A percentile compares a stretch with the other conserved stretches of the same genome.
Evolutionary conservation across 257 asterid genomes (phyloP).

Genomic region (Solanum acaule): DNA sequence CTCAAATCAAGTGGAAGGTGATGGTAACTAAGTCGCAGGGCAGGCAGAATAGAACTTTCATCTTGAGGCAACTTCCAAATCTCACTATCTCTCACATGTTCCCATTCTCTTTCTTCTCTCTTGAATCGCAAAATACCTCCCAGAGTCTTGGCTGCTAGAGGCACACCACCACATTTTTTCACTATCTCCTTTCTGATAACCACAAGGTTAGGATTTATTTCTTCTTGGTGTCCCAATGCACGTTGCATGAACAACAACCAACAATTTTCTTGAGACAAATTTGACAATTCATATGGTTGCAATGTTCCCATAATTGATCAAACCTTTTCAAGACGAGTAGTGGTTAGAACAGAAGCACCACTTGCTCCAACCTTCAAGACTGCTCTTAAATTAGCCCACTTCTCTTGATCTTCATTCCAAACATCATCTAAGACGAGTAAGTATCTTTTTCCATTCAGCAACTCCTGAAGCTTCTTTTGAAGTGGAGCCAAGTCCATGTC

Average conservation of each 20-base stretch:
- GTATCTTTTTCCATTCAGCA: conserved; percentile 11
- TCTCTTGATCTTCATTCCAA: conserved; percentile 18
- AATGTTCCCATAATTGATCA: conserved; percentile 13
- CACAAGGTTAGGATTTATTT: background rate
- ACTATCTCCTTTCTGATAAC: conserved; percentile 17
- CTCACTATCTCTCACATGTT: conserved; percentile 8
- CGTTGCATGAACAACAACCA: conserved; percentile 12
- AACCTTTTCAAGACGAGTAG: conserved; percentile 6
- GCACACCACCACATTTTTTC: conserved; percentile 10
- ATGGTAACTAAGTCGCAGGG: background rate
- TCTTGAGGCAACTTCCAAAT: conserved; percentile 15
- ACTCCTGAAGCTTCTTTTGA: background rate
- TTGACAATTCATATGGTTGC: background rate
- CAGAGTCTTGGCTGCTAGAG: conserved; percentile 18
- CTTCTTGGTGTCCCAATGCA: background rate
- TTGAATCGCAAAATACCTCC: conserved; percentile 17
- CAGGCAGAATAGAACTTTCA: conserved; percentile 4
- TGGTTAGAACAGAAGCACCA: conserved; percentile 9
- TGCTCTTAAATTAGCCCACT: conserved; percentile 9
- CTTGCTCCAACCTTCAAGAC: conserved; percentile 9
- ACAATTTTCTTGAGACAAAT: conserved; percentile 7
- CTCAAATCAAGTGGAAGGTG: too few species aligned
- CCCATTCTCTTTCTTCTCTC: conserved; percentile 12
- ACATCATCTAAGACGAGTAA: conserved; percentile 26
- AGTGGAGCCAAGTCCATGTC: too few species aligned